Conservation (phyloP, 2,329 filamentous ascomycete genomes). For the Waltergamsia citrina region DNA sequence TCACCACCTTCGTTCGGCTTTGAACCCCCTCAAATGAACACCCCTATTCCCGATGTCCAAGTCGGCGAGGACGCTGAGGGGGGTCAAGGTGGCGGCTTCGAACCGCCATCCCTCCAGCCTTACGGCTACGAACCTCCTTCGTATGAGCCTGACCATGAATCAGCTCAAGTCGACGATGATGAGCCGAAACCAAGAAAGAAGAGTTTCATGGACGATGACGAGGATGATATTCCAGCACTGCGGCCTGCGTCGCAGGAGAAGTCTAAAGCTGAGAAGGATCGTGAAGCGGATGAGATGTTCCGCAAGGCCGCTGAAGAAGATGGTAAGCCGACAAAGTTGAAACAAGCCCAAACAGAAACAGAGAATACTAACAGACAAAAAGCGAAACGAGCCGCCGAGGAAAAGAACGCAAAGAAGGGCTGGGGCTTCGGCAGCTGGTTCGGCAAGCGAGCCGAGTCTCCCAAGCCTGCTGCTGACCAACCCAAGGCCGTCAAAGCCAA, state of each 20-base stretch:
- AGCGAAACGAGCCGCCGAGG: conserved; percentile 52
- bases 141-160: conserved; percentile 39
- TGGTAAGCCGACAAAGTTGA: too few relatives aligned
- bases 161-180: conserved; percentile 29
- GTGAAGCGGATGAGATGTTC: conserved; percentile 78
- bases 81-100: conserved; percentile 37
- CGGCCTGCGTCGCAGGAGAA: conserved; percentile 46
- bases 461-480: conserved; percentile 22
- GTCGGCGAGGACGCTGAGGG: conserved; percentile 8
- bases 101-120: conserved; percentile 53
- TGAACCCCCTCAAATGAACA: conserved; percentile 31
- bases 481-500: conserved; percentile 80
- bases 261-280: conserved; percentile 59
- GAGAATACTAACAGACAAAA: conserved; percentile 8
- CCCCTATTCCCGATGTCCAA: conserved; percentile 9
- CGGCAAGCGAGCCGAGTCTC: conserved; percentile 45
- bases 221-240: conserved; percentile 54
- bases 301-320: conserved; percentile 72
- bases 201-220: conserved; percentile 73
- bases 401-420: conserved; percentile 46
- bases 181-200: conserved; percentile 61
- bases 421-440: conserved; percentile 88
- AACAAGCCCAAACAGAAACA: too few relatives aligned
- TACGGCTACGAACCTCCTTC: conserved; percentile 49
- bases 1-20: conserved; percentile 42